Evolutionary conservation across 2,329 filamentous ascomycete species (phyloP).

Genomic region (Clathrospora elynae): DNA sequence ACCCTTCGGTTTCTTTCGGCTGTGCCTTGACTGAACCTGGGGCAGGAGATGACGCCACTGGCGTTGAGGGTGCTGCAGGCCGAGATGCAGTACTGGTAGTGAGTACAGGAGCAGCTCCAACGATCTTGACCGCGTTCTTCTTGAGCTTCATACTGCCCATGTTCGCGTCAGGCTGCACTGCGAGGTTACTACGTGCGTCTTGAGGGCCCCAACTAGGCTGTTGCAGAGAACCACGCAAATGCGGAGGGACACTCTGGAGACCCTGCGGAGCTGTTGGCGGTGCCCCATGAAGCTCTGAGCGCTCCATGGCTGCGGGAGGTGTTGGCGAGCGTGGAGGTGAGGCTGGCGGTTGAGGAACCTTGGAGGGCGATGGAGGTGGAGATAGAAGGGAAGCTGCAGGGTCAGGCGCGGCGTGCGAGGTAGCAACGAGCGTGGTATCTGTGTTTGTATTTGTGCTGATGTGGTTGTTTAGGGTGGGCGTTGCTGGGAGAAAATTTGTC

Average conservation of each 20-base stretch:
- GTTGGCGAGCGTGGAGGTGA: neutral
- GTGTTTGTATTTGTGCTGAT: slow-evolving; percentile 1
- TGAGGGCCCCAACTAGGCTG: slow-evolving; percentile 13
- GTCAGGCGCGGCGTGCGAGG: neutral
- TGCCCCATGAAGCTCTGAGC: slow-evolving; percentile 10
- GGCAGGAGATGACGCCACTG: slow-evolving; percentile 1
- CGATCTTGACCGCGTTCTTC: slow-evolving; percentile 37
- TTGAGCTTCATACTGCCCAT: slow-evolving; percentile 31
- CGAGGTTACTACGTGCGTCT: slow-evolving; percentile 25
- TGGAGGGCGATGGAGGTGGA: slow-evolving; percentile 14
- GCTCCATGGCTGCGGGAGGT: slow-evolving; percentile 18
- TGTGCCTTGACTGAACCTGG: slow-evolving; percentile 11
- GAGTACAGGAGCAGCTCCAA: slow-evolving; percentile 21
- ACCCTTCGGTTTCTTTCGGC: slow-evolving; percentile 21
- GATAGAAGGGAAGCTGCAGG: slow-evolving; percentile 5
- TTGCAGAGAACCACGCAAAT: too few relatives aligned
- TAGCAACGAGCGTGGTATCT: neutral
- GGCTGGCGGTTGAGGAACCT: neutral
- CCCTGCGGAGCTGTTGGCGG: slow-evolving; percentile 4
- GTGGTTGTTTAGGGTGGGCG: slow-evolving; percentile 6
- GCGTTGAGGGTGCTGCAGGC: neutral
- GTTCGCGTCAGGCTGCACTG: slow-evolving; percentile 28
- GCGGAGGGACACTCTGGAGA: slow-evolving; percentile 2
- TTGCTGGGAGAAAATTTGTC: slow-evolving; percentile 7
- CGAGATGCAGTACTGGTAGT: neutral